Base-by-base conservation (phyloP, 2,329 filamentous ascomycete species). In the Cytospora paraplurivora region DNA sequence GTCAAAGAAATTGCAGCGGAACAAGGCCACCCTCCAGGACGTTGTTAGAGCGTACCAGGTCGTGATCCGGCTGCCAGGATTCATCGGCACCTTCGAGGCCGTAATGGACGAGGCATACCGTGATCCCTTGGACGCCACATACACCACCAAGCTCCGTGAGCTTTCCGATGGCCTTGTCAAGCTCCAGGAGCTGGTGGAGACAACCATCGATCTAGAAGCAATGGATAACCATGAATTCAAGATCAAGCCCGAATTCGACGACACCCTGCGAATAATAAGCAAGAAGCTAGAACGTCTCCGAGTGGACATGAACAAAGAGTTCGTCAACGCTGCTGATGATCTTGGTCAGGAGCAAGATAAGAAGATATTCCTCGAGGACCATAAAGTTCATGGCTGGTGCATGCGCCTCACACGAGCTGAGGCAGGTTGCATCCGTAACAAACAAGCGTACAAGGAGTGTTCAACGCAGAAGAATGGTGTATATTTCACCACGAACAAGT, bases 401-500 rank as follows among this genome's bases (percentile, higher is more conserved):
- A 93, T 99, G 85, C 87, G 95, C 62, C 81, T 99, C 21, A 99
- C 95, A 3, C 85, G 95, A 64, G 94, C 85, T 38, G 95, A 99
- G 78, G 92, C 95, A 1, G 89, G 90, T 17, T 96, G 92, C 71
- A 99, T 99, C 70, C 89, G 95, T 66, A 96, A 96, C 76, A 96
- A 95, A 73, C 88, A 87, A 64, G 83, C 88, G 56, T 99, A 98
- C 71, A 90, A 94, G 71, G 95, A 99, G 76, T 96, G 93, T 75
- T 96, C 93, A 0, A 99, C 96, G 0, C 95, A 98, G 77, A 99
- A 99, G 83, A 99, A 97, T 74, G 95, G 95, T 51, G 95, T 98
- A 62, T 99, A 95, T 79, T 99, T 99, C 76, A 98, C 95, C 1
- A 99, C 95, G 4, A 88, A 87, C 60, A 87, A 84, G 37, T 82